Evolutionary conservation across 768 basidiomycete species (phyloP), one percentile per base, ranked within the genome.

Genomic region (Saitozyma podzolica): DNA sequence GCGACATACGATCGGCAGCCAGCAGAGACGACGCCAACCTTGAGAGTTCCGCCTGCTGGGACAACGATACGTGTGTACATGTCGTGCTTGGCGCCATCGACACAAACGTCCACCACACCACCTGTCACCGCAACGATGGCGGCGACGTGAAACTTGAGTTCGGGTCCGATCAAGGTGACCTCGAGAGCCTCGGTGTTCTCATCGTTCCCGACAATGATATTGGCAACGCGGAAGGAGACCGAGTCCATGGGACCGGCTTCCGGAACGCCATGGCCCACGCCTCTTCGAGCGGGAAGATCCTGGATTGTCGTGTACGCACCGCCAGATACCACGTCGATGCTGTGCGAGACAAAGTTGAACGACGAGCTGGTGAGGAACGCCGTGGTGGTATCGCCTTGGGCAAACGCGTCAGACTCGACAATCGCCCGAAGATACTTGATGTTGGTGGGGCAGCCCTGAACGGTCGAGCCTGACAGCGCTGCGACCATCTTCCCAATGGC

Each of bases 181-280:
- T 89, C 88, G 7, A 89, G 66, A 0, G 81, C 85, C 71, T 88
- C 88, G 0, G 76, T 84, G 9, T 73, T 81, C 1, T 72, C 66
- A 0, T 75, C 59, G 70, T 89, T 89, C 5, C 85, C 84, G 6
- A 83, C 86, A 13, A 89, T 78, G 42, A 85, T 64, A 67, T 89
- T 88, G 9, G 84, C 88, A 0, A 82, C 79, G 29, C 82, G 75
- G 73, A 86, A 85, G 0, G 87, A 85, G 9, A 84, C 70, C 9
- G 81, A 61, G 68, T 89, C 88, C 85, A 87, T 86, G 0, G 87
- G 85, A 0, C 88, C 88, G 62, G 85, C 84, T 13, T 79, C 82
- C 0, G 88, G 88, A 3, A 88, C 83, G 1, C 88, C 88, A 40
- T 84, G 77, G 0, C 85, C 84, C 0, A 84, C 80, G 0, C 65